Evolutionary conservation across 345 rosid species (phyloP), one percentile per base, ranked within the genome.

Genomic region (Eucalyptus pauciflora): DNA sequence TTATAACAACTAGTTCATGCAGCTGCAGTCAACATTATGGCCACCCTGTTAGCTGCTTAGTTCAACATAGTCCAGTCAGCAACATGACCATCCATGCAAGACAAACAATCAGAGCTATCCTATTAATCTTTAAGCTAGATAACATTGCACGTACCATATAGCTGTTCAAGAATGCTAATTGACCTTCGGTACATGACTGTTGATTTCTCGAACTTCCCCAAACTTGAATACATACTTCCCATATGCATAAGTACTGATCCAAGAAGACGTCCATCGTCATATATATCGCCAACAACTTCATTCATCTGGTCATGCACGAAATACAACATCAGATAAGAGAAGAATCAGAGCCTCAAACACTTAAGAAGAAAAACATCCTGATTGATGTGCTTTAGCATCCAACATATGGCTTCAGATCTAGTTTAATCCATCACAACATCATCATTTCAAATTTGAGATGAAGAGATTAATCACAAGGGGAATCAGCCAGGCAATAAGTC

Each of bases 161-260:
- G 95, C 27, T 87, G 90, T 92, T 94, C 98, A 41, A 94, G 88
- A 90, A 94, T 90, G 71, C 88, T 87, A 86, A 93, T 91, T 90
- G 91, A 97, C 89, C 97, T 94, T 86, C 89, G 91, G 91, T 97
- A 91, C 67, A 88, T 67, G 46, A 90, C 91, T 90, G 93, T 48
- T 87, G 99, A 97, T 64, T 95, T 92, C 91, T 94, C 96, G n/a
- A 91, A 93, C 90, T 91, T 94, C 86, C 95, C 97, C 92, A 96
- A 80, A 48, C 93, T 89, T 64, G 97, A 94, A 94, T 95, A 94
- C 96, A 97, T 95, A 89, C 97, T 94, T 81, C 96, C 99, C 94
- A 93, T 93, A 90, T 97, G 99, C 91, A 93, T 89, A 86, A 96
- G 92, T 85, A 97, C 90, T 88, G 96, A 94, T 92, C 94, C 99